Evolutionary conservation across 2,329 filamentous ascomycete species (phyloP).

Genomic region (Esteya vermicola): DNA sequence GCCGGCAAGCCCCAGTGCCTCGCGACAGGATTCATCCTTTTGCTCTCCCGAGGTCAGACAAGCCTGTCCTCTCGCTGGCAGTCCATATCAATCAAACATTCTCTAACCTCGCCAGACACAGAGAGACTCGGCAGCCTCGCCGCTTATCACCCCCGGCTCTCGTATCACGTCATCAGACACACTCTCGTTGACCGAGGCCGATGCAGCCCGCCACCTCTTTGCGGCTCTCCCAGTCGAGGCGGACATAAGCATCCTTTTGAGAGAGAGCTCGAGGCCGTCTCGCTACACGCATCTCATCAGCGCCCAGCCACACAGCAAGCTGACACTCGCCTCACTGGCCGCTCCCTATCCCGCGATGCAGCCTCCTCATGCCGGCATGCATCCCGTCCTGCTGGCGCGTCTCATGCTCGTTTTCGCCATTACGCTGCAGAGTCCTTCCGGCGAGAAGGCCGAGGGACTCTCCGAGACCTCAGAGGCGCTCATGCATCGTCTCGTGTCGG

Average conservation of each 20-base stretch:
- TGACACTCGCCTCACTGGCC: not conserved
- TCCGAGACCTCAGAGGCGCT: not conserved
- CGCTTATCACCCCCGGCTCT: not conserved
- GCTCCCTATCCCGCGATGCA: not conserved
- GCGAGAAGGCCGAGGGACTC: not conserved
- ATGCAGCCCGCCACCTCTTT: not conserved
- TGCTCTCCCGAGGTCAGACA: too few species aligned
- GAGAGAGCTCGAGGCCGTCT: not conserved
- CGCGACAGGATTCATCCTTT: not conserved
- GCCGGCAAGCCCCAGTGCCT: not conserved
- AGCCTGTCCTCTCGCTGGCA: too few species aligned
- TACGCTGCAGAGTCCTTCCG: not conserved
- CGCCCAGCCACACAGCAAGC: not conserved
- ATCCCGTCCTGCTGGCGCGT: not conserved
- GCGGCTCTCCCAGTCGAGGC: not conserved
- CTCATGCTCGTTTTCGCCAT: slow-evolving; percentile 2
- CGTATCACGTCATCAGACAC: not conserved
- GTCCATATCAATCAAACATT: too few species aligned
- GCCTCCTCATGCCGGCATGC: not conserved
- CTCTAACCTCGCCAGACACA: not conserved
- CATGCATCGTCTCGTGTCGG: slow-evolving; percentile 2
- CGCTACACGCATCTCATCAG: not conserved
- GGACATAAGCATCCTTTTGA: slow-evolving; percentile 8
- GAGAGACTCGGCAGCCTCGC: not conserved
- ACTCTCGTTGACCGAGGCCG: not conserved